A percentile compares a stretch with the other conserved stretches of the same genome.
Conservation (phyloP, 1,284 basidiomycete species). For the Macrocybe sp. region DNA sequence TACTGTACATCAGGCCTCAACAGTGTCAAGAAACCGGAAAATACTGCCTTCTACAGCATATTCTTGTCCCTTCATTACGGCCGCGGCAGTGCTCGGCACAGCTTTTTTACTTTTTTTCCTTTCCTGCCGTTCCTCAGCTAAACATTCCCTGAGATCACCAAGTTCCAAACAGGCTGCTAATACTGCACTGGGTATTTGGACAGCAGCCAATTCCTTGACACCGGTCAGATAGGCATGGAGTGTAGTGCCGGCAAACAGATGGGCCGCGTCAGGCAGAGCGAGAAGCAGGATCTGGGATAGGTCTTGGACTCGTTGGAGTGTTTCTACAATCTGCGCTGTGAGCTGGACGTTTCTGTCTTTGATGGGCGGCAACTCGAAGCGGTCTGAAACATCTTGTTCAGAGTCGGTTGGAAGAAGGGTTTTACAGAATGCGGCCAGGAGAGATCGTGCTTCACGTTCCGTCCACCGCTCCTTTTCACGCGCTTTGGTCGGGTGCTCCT, state of each 20-base stretch:
- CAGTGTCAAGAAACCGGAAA: too few relatives aligned
- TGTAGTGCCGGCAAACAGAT: slow-evolving; percentile 50
- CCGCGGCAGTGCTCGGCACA: slow-evolving; percentile 5
- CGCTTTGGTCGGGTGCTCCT: slow-evolving; percentile 45
- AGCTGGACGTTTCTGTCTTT: slow-evolving; percentile 67
- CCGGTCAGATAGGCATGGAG: slow-evolving; percentile 51
- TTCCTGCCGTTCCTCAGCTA: slow-evolving; percentile 36
- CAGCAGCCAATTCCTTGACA: slow-evolving; percentile 15
- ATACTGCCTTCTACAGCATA: too few relatives aligned
- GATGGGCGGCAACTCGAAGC: slow-evolving; percentile 26
- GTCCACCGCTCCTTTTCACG: slow-evolving; percentile 68
- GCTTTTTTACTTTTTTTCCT: slow-evolving; percentile 35
- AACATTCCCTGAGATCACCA: slow-evolving; percentile 32
- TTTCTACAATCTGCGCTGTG: slow-evolving; percentile 59
- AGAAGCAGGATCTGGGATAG: slow-evolving; percentile 59
- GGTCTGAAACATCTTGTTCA: slow-evolving; percentile 11
- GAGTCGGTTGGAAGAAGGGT: slow-evolving; percentile 11
- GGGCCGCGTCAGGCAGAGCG: slow-evolving; percentile 30
- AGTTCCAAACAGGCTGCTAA: slow-evolving; percentile 23
- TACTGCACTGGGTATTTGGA: slow-evolving; percentile 24
- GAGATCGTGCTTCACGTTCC: slow-evolving; percentile 54
- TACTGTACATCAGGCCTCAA: too few relatives aligned
- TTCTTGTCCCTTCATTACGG: background rate
- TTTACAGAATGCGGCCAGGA: slow-evolving; percentile 47
- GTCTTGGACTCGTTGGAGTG: slow-evolving; percentile 54